Evolutionary conservation across 1,139 yeast genomes (phyloP).

Genomic region (Candida sp.): DNA sequence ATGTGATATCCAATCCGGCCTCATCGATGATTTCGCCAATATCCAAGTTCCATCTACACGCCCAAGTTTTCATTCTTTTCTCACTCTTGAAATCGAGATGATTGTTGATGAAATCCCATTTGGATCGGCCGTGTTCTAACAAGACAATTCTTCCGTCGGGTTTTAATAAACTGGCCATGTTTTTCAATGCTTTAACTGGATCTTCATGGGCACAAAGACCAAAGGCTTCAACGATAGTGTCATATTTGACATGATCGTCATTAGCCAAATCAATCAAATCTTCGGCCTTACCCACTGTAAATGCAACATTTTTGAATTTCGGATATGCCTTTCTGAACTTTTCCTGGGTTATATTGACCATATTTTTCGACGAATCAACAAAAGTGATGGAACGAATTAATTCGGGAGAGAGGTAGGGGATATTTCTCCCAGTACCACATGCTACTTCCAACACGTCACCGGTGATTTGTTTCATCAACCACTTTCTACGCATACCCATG

Average conservation of each 20-base stretch:
- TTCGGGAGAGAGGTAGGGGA: slow-evolving; percentile 65
- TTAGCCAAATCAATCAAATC: slow-evolving; percentile 61
- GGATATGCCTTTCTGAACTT: slow-evolving; percentile 72
- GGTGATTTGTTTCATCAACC: slow-evolving; percentile 73
- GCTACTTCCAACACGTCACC: slow-evolving; percentile 95
- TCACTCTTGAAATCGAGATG: slow-evolving; percentile 83
- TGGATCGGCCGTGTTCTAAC: slow-evolving; percentile 90
- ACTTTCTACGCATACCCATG: slow-evolving; percentile 78
- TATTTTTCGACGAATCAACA: slow-evolving; percentile 76
- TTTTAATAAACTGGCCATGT: slow-evolving; percentile 67
- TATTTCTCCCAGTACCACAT: slow-evolving; percentile 94
- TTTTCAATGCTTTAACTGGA: slow-evolving; percentile 77
- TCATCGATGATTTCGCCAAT: slow-evolving; percentile 81
- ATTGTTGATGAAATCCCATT: slow-evolving; percentile 72
- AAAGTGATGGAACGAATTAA: slow-evolving; percentile 72
- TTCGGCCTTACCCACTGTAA: slow-evolving; percentile 92
- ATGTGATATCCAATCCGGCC: slow-evolving; percentile 81
- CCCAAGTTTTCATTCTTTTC: slow-evolving; percentile 87
- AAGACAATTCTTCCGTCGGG: slow-evolving; percentile 91
- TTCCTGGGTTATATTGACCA: slow-evolving; percentile 79
- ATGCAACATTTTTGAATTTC: slow-evolving; percentile 67
- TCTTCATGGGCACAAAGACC: slow-evolving; percentile 96
- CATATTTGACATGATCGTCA: slow-evolving; percentile 56
- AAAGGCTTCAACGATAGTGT: slow-evolving; percentile 89
- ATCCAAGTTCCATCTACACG: slow-evolving; percentile 96